Percentiles rank a stretch among this genome's conserved stretches.
Evolutionary conservation across 305 asterid genomes (phyloP).

Genomic region (Caryopteris hybrid): DNA sequence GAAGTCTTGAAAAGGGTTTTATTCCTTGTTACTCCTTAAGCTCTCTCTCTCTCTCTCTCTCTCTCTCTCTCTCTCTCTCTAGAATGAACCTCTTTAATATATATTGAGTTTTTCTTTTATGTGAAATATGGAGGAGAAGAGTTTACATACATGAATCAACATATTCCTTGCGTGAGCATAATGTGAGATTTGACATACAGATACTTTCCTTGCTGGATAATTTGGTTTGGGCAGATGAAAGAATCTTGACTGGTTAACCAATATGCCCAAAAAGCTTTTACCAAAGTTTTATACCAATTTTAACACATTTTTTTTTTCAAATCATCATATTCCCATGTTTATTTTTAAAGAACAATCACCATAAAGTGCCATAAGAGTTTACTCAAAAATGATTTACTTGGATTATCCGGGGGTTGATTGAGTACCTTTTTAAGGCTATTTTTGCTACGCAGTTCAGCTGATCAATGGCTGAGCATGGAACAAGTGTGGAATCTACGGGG

Average conservation of each 20-base stretch:
- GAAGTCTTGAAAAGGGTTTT: conserved; percentile 15
- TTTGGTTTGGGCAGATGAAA: conserved; percentile 32
- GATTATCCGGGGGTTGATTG: conserved; percentile 9
- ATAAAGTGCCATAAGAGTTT: conserved; percentile 9
- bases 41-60: neutral
- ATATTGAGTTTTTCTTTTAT: neutral
- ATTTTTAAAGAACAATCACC: conserved; percentile 10
- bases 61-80: neutral
- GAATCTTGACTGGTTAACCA: conserved; percentile 24
- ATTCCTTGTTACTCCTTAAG: conserved; percentile 7
- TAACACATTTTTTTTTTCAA: neutral
- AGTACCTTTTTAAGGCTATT: neutral
- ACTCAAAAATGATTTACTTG: conserved; percentile 1
- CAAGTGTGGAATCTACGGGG: conserved; percentile 21
- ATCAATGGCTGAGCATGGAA: conserved; percentile 36
- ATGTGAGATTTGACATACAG: conserved; percentile 18
- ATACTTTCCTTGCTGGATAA: conserved; percentile 38
- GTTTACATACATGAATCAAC: conserved; percentile 1
- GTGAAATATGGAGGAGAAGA: neutral
- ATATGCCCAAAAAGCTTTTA: conserved; percentile 6
- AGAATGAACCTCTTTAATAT: neutral
- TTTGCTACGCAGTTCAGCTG: neutral
- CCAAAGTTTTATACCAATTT: neutral
- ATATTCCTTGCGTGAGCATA: conserved; percentile 38
- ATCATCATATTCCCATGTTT: conserved; percentile 1